These are phyloP conservation scores for Excoecaria cochinchinensis DNA, from an alignment of 345 rosid species.

Conservation along the genomic window DNA sequence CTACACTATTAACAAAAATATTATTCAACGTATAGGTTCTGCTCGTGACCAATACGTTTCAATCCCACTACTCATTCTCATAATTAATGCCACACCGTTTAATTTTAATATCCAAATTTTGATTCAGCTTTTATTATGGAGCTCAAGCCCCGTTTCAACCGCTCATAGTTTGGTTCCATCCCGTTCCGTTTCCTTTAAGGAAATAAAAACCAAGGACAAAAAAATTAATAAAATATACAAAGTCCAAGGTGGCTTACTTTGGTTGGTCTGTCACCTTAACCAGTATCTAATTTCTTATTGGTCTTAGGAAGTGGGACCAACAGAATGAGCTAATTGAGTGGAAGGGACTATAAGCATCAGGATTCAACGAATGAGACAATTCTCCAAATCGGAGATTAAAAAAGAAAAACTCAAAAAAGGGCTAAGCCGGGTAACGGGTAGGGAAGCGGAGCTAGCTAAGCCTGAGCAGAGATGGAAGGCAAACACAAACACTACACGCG, in stretches of 20 bases:
- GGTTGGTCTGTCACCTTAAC: too few species aligned
- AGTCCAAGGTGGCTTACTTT: neutral
- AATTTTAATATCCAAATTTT: neutral
- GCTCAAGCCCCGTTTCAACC: constrained; percentile 29
- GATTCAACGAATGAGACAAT: constrained; percentile 19
- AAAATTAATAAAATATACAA: neutral
- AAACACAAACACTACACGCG: neutral
- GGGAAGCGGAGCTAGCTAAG: neutral
- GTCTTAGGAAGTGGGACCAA: neutral
- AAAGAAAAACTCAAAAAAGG: neutral
- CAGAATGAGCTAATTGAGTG: neutral
- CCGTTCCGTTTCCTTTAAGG: constrained; percentile 16
- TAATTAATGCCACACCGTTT: constrained; percentile 27
- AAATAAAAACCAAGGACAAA: too few species aligned
- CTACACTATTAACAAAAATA: neutral
- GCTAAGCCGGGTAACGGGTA: constrained; percentile 21
- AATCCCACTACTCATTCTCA: constrained; percentile 28
- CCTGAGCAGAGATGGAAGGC: constrained; percentile 15
- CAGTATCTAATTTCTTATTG: neutral
- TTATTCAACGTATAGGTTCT: constrained; percentile 19
- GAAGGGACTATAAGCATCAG: neutral
- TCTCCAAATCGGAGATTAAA: constrained; percentile 22
- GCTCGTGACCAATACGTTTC: constrained; percentile 50
- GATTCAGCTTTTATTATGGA: constrained; percentile 25
- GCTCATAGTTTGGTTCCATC: constrained; percentile 17